Conservation (phyloP, 371 early-diverging fungal genomes). For the Fennellomyces sp. region DNA sequence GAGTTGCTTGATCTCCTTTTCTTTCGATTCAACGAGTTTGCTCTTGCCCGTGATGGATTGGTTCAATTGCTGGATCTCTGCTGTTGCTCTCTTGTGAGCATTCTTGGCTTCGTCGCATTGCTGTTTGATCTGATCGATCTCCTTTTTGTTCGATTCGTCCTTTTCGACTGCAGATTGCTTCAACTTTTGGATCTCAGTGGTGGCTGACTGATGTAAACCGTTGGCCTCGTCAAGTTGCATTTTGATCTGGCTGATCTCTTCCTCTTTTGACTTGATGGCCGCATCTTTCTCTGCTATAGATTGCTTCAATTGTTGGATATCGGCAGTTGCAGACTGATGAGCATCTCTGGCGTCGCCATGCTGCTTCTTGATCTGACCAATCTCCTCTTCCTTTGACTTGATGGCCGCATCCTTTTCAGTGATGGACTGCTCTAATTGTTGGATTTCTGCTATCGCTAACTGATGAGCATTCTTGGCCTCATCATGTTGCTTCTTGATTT, state of each 20-base stretch:
- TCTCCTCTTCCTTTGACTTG: background rate
- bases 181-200: background rate
- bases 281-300: background rate
- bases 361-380: background rate
- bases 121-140: background rate
- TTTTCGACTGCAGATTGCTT: background rate
- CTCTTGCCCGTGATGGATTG: background rate
- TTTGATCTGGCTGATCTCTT: background rate
- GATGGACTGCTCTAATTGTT: background rate
- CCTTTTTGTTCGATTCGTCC: background rate
- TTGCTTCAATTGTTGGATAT: background rate
- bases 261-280: background rate
- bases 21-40: background rate
- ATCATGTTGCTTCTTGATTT: background rate
- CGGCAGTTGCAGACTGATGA: background rate
- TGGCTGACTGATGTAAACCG: too few species aligned
- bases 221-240: background rate
- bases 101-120: background rate
- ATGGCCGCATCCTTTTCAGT: background rate
- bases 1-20: background rate
- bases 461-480: background rate
- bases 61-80: background rate
- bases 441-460: background rate
- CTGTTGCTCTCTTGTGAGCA: background rate
- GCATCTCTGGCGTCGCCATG: too few species aligned